Evolutionary conservation across 2,329 filamentous ascomycete genomes (phyloP).

Genomic region (Trichoderma guizhouense): DNA sequence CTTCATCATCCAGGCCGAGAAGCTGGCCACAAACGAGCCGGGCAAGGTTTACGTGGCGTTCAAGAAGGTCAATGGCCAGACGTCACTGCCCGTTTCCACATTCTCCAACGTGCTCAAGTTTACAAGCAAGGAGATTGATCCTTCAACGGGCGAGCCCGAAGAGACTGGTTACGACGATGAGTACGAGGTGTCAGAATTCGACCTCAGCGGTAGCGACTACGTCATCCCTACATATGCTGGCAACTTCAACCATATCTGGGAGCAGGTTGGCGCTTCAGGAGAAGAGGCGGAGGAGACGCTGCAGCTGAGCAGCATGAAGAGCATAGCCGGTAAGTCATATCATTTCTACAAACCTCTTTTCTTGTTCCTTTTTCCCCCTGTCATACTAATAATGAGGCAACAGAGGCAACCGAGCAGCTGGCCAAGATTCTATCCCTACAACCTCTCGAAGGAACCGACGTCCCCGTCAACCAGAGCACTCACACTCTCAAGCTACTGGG

Average conservation of each 20-base stretch:
- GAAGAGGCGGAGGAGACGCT: constrained; percentile 90
- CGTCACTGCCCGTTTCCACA: constrained; percentile 70
- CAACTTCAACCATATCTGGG: constrained; percentile 95
- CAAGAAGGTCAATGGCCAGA: constrained; percentile 74
- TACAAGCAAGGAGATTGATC: constrained; percentile 96
- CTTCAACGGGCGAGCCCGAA: constrained; percentile 87
- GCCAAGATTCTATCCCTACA: constrained; percentile 84
- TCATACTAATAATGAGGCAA: constrained; percentile 25
- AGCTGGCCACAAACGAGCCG: constrained; percentile 77
- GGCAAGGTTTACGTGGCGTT: constrained; percentile 96
- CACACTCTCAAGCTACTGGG: constrained; percentile 95
- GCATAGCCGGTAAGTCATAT: constrained; percentile 72
- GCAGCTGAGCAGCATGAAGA: constrained; percentile 83
- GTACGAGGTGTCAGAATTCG: constrained; percentile 92
- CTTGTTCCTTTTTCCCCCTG: not conserved
- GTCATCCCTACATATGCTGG: constrained; percentile 89
- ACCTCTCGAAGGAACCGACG: constrained; percentile 89
- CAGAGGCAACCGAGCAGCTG: constrained; percentile 90
- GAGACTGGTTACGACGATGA: constrained; percentile 94
- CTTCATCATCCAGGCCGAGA: constrained; percentile 87
- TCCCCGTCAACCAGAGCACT: constrained; percentile 81
- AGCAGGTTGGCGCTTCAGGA: constrained; percentile 82
- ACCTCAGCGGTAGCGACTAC: constrained; percentile 88
- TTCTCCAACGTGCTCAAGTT: constrained; percentile 96
- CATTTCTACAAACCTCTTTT: not conserved